Evolutionary conservation across 2,329 filamentous ascomycete species (phyloP).

Genomic region (Ophiostoma pallidulum): DNA sequence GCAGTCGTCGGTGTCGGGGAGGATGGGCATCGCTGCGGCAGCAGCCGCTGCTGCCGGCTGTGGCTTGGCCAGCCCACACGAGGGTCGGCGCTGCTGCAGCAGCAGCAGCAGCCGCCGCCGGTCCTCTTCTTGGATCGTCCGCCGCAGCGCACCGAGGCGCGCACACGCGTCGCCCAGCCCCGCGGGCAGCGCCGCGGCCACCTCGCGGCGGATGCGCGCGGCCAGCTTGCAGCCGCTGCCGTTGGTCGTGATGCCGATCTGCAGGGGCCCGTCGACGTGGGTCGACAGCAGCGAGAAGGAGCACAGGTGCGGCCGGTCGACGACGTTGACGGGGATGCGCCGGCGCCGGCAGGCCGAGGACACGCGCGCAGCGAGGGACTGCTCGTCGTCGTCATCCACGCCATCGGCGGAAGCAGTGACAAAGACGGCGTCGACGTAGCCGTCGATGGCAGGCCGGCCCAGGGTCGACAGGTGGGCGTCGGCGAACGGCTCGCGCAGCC

Average conservation of each 20-base stretch:
- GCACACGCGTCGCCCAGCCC: constrained; percentile 69
- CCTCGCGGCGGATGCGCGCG: constrained; percentile 77
- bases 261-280: constrained; percentile 80
- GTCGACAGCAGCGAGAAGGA: constrained; percentile 85
- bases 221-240: constrained; percentile 91
- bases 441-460: too few relatives aligned
- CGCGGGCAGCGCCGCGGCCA: constrained; percentile 67
- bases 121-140: constrained; percentile 45
- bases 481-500: constrained; percentile 60
- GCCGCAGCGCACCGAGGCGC: constrained; percentile 63
- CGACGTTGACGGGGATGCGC: constrained; percentile 86
- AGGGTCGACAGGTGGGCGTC: constrained; percentile 57
- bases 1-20: constrained; percentile 36
- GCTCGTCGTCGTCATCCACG: constrained; percentile 23
- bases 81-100: too few relatives aligned
- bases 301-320: constrained; percentile 77
- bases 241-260: constrained; percentile 92
- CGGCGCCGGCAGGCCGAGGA: constrained; percentile 65
- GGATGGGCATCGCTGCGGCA: constrained; percentile 14
- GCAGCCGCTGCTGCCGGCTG: too few relatives aligned
- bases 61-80: too few relatives aligned
- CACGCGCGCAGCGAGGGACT: constrained; percentile 50
- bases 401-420: constrained; percentile 45
- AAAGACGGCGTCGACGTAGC: constrained; percentile 86
- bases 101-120: too few relatives aligned